Base-by-base conservation (phyloP, 495 filamentous ascomycete genomes). In the Penicillium waksmanii region DNA sequence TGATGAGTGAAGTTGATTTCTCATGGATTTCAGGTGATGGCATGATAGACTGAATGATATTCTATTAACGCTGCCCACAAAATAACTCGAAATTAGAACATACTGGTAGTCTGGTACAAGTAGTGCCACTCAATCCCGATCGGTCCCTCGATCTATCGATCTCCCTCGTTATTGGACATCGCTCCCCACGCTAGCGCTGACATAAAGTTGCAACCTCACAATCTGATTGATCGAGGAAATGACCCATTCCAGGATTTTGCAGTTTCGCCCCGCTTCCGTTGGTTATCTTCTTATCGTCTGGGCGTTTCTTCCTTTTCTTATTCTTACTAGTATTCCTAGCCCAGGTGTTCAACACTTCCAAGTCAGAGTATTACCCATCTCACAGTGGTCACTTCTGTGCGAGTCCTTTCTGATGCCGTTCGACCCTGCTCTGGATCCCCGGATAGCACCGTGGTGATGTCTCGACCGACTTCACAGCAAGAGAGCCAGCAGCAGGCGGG, bases 391-490 rank as follows among this genome's bases (percentile, higher is more conserved):
- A 9, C 36, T 13, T 9, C 12, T n/a, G 36, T 38, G 12, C 15
- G 12, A n/a, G 11, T 1, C 1, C 18, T 15, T 7, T 31, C 53
- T 7, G 21, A 55, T 55, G 53, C 38, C 15, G 12, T 55, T 55
- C 43, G 25, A 43, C 5, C 27, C 21, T 27, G 10, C 5, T 12
- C 36, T 6, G 4, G 36, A 38, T 38, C 36, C 36, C 36, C 36
- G 36, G 36, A 38, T 12, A 38, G 17, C 38, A 23, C 34, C 9
- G 40, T 23, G 11, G 40, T 23, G 11, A 62, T 62, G 60, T 42
- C 60, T 23, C 23, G 43, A 17, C 42, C 60, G n/a, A 33, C 18
- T 36, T 19, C 43, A n/a, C 23, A 17, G 12, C 40, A 23, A 5
- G 10, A 53, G 15, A 31, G 23, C 21, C 50, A 55, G 51, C 52